Evolutionary conservation across 75 land plant genomes (phyloP), one percentile per base, ranked within the genome.

Genomic region (Gnetum montanum): DNA sequence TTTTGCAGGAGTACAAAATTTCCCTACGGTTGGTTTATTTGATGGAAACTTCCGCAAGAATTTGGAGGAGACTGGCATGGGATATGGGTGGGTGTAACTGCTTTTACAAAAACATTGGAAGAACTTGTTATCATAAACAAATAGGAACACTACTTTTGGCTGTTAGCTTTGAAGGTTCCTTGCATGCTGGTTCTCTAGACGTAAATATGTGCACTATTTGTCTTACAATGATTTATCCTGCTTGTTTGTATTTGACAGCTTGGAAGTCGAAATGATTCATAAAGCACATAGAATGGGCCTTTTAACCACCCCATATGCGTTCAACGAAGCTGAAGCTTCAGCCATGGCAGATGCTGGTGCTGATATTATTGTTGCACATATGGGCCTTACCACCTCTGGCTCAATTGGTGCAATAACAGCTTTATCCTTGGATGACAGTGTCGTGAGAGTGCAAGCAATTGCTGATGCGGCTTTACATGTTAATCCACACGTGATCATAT

Each of bases 61-160:
- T 58, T 70, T 95, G 27, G 99, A 95, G 64, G 99, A 95, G 55
- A 95, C 99, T 11, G 99, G 97, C 66, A 95, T 95, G 99, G 99
- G 99, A 56, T 94, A 85, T 38, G 67, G 86, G 99, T 90, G 73
- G 15, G 70, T 51, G n/a, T 25, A n/a, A n/a, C n/a, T 49, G n/a
- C 40, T 34, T 54, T 43, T 13, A 23, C 27, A 25, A n/a, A n/a
- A n/a, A n/a, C n/a, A n/a, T n/a, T n/a, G n/a, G n/a, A n/a, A n/a
- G n/a, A n/a, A n/a, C n/a, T n/a, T n/a, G n/a, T n/a, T n/a, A n/a
- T n/a, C n/a, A n/a, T n/a, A n/a, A n/a, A n/a, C n/a, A n/a, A n/a
- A n/a, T n/a, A n/a, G n/a, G n/a, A n/a, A n/a, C n/a, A n/a, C n/a
- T n/a, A n/a, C n/a, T n/a, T n/a, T n/a, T n/a, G n/a, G n/a, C n/a